phyloP scores from a whole-genome alignment of 73 alveolate genomes.

The Diophrys appendiculata region DNA sequence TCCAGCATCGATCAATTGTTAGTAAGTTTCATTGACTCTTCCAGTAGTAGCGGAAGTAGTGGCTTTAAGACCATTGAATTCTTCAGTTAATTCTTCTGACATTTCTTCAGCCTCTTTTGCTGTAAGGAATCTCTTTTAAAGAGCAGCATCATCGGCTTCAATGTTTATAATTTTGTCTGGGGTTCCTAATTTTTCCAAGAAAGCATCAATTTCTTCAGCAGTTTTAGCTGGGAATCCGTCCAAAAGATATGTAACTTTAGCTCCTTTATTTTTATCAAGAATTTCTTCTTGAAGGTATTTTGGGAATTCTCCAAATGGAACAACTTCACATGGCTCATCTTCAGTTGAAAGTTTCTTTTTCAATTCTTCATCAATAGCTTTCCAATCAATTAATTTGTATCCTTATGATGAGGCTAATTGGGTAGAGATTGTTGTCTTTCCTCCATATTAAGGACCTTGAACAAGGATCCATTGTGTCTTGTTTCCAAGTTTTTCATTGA shows the following conservation, averaged over 20 bases:
- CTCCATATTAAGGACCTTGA: conserved; percentile 28
- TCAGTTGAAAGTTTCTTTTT: conserved; percentile 30
- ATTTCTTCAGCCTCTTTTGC: conserved; percentile 24
- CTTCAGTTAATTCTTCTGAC: conserved; percentile 51
- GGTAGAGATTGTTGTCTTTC: conserved; percentile 23
- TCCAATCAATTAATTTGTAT: conserved; percentile 15
- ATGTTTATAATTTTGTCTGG: conserved; percentile 35
- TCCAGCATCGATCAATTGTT: not conserved
- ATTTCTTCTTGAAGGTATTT: not conserved
- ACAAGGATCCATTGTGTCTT: conserved; percentile 24
- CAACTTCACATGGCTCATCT: conserved; percentile 19
- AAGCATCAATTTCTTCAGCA: conserved; percentile 7
- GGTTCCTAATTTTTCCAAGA: conserved; percentile 4
- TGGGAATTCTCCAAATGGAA: conserved; percentile 19
- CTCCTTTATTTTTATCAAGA: not conserved
- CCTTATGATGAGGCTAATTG: conserved; percentile 19
- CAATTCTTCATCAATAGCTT: conserved; percentile 18
- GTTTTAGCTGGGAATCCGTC: conserved; percentile 22
- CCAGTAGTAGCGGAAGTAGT: not conserved
- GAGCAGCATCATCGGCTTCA: conserved; percentile 90
- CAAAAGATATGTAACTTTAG: not conserved
- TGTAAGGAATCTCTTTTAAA: conserved; percentile 83
- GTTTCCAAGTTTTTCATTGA: conserved; percentile 2
- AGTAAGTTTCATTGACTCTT: not conserved
- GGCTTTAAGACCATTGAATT: not conserved